These are phyloP conservation scores for Leucocoprinus sp. DNA, from an alignment of 768 basidiomycete species.

Conservation along the genomic window DNA sequence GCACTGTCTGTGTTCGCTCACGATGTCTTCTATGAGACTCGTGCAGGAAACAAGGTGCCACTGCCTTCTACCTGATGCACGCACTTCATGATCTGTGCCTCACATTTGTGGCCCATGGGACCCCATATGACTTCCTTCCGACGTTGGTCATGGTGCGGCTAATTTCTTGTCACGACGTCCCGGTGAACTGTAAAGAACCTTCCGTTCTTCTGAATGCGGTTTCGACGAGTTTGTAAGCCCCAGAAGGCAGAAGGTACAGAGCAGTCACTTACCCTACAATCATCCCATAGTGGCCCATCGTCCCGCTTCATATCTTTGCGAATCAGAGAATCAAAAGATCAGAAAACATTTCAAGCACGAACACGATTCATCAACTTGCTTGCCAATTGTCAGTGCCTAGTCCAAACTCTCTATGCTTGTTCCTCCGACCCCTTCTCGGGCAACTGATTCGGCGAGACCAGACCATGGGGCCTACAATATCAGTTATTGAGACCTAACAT, in stretches of 20 bases:
- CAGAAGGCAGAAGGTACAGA: background rate
- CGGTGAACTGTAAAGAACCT: background rate
- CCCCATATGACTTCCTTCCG: background rate
- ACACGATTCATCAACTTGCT: too few relatives aligned
- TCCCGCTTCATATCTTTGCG: background rate
- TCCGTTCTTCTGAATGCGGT: background rate
- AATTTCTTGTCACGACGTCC: too few relatives aligned
- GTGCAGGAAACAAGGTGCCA: background rate
- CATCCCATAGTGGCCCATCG: background rate
- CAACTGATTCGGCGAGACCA: too few relatives aligned
- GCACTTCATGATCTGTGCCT: background rate
- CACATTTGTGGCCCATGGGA: background rate
- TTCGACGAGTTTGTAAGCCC: slow-evolving; percentile 3
- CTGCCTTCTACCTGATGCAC: background rate
- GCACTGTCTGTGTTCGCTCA: background rate
- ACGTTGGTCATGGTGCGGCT: background rate
- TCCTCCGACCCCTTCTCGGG: too few relatives aligned
- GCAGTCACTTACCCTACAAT: background rate
- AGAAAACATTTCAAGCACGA: too few relatives aligned
- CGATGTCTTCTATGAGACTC: background rate
- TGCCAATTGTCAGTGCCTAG: too few relatives aligned
- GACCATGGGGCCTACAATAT: too few relatives aligned
- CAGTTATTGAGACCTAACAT: too few relatives aligned
- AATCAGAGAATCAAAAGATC: background rate
- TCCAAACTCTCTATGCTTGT: too few relatives aligned